Evolutionary conservation across 75 land plant species (phyloP), one percentile per base, ranked within the genome.

Genomic region (Sequoiadendron giganteum): DNA sequence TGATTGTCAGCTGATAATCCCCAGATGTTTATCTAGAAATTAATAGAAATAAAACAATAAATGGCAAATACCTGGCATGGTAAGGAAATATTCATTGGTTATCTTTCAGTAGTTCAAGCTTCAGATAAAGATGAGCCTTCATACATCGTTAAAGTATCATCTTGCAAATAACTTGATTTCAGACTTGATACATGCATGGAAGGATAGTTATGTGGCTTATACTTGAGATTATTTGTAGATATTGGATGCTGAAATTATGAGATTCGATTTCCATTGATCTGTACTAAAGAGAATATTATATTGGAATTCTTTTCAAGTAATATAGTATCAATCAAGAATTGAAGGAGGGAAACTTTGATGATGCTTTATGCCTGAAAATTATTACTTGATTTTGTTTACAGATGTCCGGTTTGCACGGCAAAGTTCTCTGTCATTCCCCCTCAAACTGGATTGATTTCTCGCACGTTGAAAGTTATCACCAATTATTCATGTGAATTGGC

Each of bases 341-440:
- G 43, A 45, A 45, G 25, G 52, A 82, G 49, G 4, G 47, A 79
- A 40, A 21, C 4, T 79, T 43, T 45, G 84, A 13, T 11, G 25
- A 47, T 43, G 15, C 13, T 82, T 47, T 1, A 43, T 82, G 34
- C 40, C 32, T 47, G 28, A 43, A 47, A 79, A 82, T 82, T n/a
- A 82, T 32, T 13, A 47, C 52, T 45, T 40, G 10, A 21, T 28
- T 45, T 81, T 82, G n/a, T 47, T 43, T 82, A 43, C 91, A 90
- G 91, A 89, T 90, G 91, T 83, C 90, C 91, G 8, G 91, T 90
- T 5, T 90, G 91, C 79, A 90, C 90, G 10, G 58, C 86, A 34
- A 90, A 89, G 47, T 90, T 81, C 76, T 90, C 91, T 86, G 88
- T 90, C 18, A 90, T 87, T n/a, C 91, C 91, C 42, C 90, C 88